A percentile compares a stretch with the other conserved stretches of the same genome.
These are phyloP conservation scores for Coemansia sp. DNA, from an alignment of 192 early-diverging fungal genomes.

Conservation along the genomic window DNA sequence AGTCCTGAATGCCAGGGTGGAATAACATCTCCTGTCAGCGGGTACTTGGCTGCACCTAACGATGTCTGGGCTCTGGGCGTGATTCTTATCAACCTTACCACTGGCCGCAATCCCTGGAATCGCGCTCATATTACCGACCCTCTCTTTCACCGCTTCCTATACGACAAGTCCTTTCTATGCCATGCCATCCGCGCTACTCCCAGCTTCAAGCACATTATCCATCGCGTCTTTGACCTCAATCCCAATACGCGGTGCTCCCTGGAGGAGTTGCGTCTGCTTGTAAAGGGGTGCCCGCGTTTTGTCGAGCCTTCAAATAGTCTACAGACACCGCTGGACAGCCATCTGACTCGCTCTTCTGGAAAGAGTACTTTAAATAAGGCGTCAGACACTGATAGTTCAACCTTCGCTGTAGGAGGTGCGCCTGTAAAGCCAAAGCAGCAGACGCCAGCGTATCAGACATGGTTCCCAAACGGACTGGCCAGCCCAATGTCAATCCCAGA, in stretches of 20 bases:
- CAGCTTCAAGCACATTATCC: conserved; percentile 68
- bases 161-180: conserved; percentile 62
- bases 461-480: conserved; percentile 14
- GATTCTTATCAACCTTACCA: conserved; percentile 84
- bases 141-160: conserved; percentile 70
- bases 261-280: conserved; percentile 46
- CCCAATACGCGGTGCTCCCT: conserved; percentile 59
- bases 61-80: conserved; percentile 90
- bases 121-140: conserved; percentile 69
- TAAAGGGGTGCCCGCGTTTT: conserved; percentile 43
- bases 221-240: conserved; percentile 72
- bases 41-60: conserved; percentile 68
- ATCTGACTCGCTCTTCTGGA: not conserved
- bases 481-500: conserved; percentile 6
- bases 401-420: not conserved
- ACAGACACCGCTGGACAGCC: conserved; percentile 1
- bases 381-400: not conserved
- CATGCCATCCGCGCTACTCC: conserved; percentile 66
- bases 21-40: conserved; percentile 53
- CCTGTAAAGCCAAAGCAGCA: not conserved
- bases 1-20: conserved; percentile 78
- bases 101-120: conserved; percentile 81
- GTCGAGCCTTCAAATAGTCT: conserved; percentile 14
- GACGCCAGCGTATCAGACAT: not conserved
- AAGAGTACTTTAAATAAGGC: not conserved